Evolutionary conservation across 768 basidiomycete species (phyloP).

Genomic region (Daedaleopsis sinensis): DNA sequence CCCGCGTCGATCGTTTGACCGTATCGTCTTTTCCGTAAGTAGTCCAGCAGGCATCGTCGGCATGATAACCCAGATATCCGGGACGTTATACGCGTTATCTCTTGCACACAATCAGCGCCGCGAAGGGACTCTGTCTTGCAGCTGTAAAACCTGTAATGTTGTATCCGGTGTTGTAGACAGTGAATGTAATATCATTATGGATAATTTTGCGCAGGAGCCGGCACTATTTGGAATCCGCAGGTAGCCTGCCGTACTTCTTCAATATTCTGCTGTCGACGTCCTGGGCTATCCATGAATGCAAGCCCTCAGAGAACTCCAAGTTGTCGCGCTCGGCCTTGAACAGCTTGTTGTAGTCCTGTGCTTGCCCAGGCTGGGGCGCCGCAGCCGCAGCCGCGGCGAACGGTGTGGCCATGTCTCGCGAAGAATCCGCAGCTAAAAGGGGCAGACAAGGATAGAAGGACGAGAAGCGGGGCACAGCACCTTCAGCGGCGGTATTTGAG

Average conservation of each 20-base stretch:
- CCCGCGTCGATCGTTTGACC: not conserved
- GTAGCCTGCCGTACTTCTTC: constrained; percentile 60
- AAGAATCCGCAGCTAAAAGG: constrained; percentile 73
- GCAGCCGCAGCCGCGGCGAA: constrained; percentile 58
- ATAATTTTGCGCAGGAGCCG: constrained; percentile 4
- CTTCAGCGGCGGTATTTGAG: constrained; percentile 10
- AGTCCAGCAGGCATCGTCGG: not conserved
- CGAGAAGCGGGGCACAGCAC: constrained; percentile 14
- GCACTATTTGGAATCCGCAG: constrained; percentile 4
- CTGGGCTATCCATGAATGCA: constrained; percentile 82
- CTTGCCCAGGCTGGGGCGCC: constrained; percentile 50
- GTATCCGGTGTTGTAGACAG: constrained; percentile 17
- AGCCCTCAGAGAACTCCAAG: constrained; percentile 85
- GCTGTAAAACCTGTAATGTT: constrained; percentile 16
- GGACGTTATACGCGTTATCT: not conserved
- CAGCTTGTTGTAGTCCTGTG: constrained; percentile 87
- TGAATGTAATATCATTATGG: constrained; percentile 22
- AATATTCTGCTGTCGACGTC: constrained; percentile 82
- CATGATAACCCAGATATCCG: not conserved
- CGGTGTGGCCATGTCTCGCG: constrained; percentile 72
- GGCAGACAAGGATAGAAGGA: constrained; percentile 9
- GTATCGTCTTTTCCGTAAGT: constrained; percentile 13
- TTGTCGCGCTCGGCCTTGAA: constrained; percentile 93
- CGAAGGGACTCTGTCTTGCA: constrained; percentile 14
- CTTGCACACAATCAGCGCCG: not conserved